Evolutionary conservation across 371 early-diverging fungal species (phyloP).

Genomic region (Blakeslea trispora): DNA sequence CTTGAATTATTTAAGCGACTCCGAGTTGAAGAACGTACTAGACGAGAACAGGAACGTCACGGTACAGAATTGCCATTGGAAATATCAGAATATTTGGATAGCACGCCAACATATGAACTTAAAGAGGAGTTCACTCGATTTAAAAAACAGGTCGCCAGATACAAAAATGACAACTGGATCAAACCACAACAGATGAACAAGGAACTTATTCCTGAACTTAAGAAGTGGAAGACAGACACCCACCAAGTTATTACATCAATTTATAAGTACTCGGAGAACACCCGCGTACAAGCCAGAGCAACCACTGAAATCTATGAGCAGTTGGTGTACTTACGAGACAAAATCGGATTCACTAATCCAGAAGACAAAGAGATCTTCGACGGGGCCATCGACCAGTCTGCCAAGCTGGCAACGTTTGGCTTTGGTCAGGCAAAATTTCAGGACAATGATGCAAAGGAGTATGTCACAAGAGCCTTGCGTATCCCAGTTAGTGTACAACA

Average conservation of each 20-base stretch:
- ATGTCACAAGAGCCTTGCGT: conserved; percentile 6
- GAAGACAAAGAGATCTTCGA: conserved; percentile 3
- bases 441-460: conserved; percentile 9
- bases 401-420: conserved; percentile 13
- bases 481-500: conserved; percentile 2
- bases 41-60: neutral
- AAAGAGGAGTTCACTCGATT: too few species aligned
- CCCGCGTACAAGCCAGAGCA: conserved; percentile 8
- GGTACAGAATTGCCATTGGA: neutral
- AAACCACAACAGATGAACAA: conserved; percentile 10
- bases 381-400: neutral
- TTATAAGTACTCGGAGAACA: too few species aligned
- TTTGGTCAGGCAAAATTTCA: conserved; percentile 7
- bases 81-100: neutral
- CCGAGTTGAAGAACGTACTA: neutral
- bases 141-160: neutral
- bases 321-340: neutral
- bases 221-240: too few species aligned
- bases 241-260: too few species aligned
- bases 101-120: neutral
- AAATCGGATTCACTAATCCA: neutral
- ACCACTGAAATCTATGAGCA: conserved; percentile 7
- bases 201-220: conserved; percentile 8
- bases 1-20: neutral
- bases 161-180: conserved; percentile 3